Conservation (phyloP, 1,284 basidiomycete genomes). For the Sanghuangporus baumii region DNA sequence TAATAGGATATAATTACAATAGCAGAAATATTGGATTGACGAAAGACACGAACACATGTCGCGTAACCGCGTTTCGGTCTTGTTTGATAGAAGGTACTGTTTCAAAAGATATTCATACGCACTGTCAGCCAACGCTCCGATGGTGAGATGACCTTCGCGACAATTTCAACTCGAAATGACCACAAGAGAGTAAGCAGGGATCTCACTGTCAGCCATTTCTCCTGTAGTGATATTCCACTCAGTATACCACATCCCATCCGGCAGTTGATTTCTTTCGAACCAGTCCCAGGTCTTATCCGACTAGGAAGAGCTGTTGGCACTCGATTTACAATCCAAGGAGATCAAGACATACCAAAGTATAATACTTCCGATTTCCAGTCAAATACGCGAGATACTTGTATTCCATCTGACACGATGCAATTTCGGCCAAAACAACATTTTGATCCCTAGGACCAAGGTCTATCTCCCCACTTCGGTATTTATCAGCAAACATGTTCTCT, state of each 20-base stretch:
- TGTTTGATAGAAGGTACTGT: slow-evolving; percentile 59
- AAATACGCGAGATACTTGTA: slow-evolving; percentile 52
- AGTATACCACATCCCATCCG: slow-evolving; percentile 22
- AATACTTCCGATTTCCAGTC: slow-evolving; percentile 43
- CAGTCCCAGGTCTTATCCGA: slow-evolving; percentile 41
- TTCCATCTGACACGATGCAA: slow-evolving; percentile 52
- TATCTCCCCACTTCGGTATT: slow-evolving; percentile 23
- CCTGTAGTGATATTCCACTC: slow-evolving; percentile 21
- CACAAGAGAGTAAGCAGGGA: background rate
- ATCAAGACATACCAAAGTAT: slow-evolving; percentile 35
- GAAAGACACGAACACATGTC: slow-evolving; percentile 51
- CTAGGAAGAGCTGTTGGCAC: slow-evolving; percentile 8
- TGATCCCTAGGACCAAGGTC: slow-evolving; percentile 32
- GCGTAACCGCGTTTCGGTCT: slow-evolving; percentile 49
- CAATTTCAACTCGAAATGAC: background rate
- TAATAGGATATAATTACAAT: background rate
- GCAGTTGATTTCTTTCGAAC: slow-evolving; percentile 31
- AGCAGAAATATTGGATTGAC: background rate
- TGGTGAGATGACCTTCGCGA: slow-evolving; percentile 13
- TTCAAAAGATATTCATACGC: slow-evolving; percentile 68
- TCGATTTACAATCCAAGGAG: background rate
- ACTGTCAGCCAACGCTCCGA: slow-evolving; percentile 17
- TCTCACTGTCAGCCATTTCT: slow-evolving; percentile 15
- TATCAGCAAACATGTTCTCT: background rate
- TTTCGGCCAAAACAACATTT: slow-evolving; percentile 42